Conservation (phyloP, 2,329 filamentous ascomycete species). For the Keithomyces neogunnii region DNA sequence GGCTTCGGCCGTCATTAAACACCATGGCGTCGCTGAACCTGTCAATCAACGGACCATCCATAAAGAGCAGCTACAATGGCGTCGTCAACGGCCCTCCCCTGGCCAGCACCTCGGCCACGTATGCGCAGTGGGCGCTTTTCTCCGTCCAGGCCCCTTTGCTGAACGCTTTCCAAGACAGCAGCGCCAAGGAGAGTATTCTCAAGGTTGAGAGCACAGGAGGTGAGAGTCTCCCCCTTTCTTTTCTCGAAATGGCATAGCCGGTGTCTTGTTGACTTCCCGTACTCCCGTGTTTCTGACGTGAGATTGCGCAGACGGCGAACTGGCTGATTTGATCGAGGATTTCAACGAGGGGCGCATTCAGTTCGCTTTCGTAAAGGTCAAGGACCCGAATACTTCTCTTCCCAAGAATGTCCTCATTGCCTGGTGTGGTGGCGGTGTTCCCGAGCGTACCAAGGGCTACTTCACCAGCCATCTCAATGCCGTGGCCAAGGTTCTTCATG, state of each 20-base stretch:
- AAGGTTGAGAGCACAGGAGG: conserved; percentile 91
- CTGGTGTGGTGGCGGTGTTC: conserved; percentile 96
- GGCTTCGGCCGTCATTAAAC: conserved; percentile 3
- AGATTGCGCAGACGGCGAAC: conserved; percentile 65
- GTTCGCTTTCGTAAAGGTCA: conserved; percentile 94
- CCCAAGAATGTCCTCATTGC: conserved; percentile 91
- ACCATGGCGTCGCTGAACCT: conserved; percentile 74
- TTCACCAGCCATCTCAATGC: conserved; percentile 90
- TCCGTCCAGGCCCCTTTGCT: conserved; percentile 85
- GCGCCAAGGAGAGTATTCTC: conserved; percentile 83
- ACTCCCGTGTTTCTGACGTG: conserved; percentile 11
- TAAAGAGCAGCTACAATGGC: conserved; percentile 68
- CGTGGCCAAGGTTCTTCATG: conserved; percentile 86
- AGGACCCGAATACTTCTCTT: conserved; percentile 81
- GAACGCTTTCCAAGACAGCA: conserved; percentile 84
- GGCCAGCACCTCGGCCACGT: conserved; percentile 63
- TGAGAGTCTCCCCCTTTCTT: conserved; percentile 26
- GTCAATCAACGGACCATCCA: conserved; percentile 71
- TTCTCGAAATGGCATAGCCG: background rate
- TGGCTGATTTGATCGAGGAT: conserved; percentile 84
- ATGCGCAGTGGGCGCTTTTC: conserved; percentile 89
- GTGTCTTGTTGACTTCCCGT: background rate
- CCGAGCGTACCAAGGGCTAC: conserved; percentile 97
- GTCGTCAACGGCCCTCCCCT: conserved; percentile 45
- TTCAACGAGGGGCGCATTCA: conserved; percentile 96